Percentiles rank a stretch among this genome's conserved stretches.
phyloP scores from a whole-genome alignment of 1,284 basidiomycete genomes.

The Microbotryomycetes sp. region DNA sequence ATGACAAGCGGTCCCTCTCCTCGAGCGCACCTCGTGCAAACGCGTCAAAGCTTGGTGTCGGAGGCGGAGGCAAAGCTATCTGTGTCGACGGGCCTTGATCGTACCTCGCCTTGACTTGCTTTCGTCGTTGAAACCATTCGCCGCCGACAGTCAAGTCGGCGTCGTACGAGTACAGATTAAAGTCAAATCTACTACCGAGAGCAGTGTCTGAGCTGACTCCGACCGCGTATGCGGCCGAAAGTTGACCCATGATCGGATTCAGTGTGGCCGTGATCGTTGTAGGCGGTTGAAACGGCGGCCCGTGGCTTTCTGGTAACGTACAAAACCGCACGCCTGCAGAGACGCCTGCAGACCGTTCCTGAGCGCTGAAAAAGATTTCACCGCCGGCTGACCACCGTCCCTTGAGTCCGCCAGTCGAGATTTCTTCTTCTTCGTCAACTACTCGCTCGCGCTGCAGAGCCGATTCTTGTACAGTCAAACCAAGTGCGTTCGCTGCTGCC shows the following conservation, averaged over 20 bases:
- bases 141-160: constrained; percentile 74
- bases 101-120: background rate
- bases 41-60: background rate
- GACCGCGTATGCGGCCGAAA: constrained; percentile 85
- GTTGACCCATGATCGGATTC: constrained; percentile 93
- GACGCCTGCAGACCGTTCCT: constrained; percentile 87
- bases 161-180: constrained; percentile 95
- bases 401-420: constrained; percentile 53
- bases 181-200: constrained; percentile 83
- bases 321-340: constrained; percentile 90
- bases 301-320: constrained; percentile 64
- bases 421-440: constrained; percentile 20
- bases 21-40: background rate
- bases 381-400: constrained; percentile 87
- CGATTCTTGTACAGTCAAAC: too few species aligned
- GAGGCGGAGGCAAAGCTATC: background rate
- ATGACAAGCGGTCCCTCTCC: background rate
- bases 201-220: constrained; percentile 79
- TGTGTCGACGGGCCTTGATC: background rate
- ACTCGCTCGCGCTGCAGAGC: background rate
- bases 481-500: too few species aligned
- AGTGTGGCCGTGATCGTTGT: constrained; percentile 90
- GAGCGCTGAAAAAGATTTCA: constrained; percentile 87
- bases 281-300: constrained; percentile 54
- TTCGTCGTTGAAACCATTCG: constrained; percentile 23